These are phyloP conservation scores for Ophiostoma montium DNA, from an alignment of 2,329 filamentous ascomycete species.

Conservation along the genomic window DNA sequence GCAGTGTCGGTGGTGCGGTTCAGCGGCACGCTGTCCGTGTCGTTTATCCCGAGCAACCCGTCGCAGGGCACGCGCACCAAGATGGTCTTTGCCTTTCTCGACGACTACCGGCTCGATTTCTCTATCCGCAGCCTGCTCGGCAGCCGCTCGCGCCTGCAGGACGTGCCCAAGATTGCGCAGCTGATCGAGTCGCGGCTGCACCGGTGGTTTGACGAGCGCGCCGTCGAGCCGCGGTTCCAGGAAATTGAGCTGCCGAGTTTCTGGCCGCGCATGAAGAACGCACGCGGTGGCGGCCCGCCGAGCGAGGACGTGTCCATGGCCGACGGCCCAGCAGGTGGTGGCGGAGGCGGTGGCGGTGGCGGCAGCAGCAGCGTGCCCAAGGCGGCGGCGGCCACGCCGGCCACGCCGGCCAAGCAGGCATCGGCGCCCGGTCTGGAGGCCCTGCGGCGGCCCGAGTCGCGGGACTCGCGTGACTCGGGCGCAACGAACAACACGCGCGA, in stretches of 20 bases:
- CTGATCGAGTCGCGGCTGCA: slow-evolving; percentile 68
- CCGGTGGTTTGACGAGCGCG: slow-evolving; percentile 77
- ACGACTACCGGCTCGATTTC: slow-evolving; percentile 75
- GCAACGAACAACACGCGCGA: slow-evolving; percentile 19
- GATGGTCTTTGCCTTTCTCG: slow-evolving; percentile 86
- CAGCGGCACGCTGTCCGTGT: slow-evolving; percentile 85
- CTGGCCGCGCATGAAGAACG: slow-evolving; percentile 77
- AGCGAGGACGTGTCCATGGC: slow-evolving; percentile 9
- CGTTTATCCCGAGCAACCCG: slow-evolving; percentile 68
- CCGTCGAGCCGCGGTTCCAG: slow-evolving; percentile 74
- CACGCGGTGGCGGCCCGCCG: slow-evolving; percentile 41
- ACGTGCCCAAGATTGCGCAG: slow-evolving; percentile 80
- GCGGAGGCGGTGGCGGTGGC: neutral
- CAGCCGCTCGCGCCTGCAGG: slow-evolving; percentile 64
- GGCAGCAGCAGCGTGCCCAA: neutral
- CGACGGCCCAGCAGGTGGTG: neutral
- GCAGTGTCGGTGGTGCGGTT: slow-evolving; percentile 88
- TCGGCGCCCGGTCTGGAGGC: neutral
- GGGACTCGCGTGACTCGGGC: slow-evolving; percentile 22
- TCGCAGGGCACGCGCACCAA: slow-evolving; percentile 64
- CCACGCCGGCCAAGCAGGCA: neutral
- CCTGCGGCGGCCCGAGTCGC: slow-evolving; percentile 11
- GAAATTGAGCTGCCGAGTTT: slow-evolving; percentile 71
- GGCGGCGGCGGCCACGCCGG: neutral
- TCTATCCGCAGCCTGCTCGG: slow-evolving; percentile 68